Evolutionary conservation across 1,284 basidiomycete genomes (phyloP), one percentile per base, ranked within the genome.

Genomic region (Coniferiporia weirii): DNA sequence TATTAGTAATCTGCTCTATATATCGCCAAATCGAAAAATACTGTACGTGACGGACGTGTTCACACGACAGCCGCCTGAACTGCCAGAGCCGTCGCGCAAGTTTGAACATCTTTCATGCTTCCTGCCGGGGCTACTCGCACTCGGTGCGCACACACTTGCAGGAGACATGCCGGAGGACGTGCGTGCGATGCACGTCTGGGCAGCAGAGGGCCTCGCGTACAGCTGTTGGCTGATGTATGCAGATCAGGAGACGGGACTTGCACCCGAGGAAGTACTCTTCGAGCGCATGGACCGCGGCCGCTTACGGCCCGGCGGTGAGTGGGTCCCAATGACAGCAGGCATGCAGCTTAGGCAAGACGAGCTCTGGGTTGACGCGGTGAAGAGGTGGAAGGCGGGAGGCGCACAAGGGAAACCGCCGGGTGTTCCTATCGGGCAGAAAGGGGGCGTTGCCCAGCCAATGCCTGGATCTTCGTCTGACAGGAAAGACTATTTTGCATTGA

Each of bases 41-140:
- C 78, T 91, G 45, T 91, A 89, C 64, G 84, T 87, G 13, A 88
- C 87, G 1, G 84, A 88, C 65, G 53, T 59, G 15, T 61, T 50
- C 9, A 32, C 51, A 4, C 45, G 40, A 3, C 3, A 34, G 7
- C 17, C 20, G 15, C 35, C 49, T 35, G 10, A 38, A 20, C 9
- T 19, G 48, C 69, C 13, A 5, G 47, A 48, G 13, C 77, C 80
- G 10, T 75, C 77, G 13, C 82, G 86, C 65, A 70, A 67, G 17
- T 83, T 90, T 57, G 89, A 91, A 64, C 89, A 91, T 66, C 75
- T 91, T 54, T 84, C 88, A 9, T 91, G 89, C 71, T 91, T 91
- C 75, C 76, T 90, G 52, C 86, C 87, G 0, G 89, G 87, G 15
- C 71, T 91, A n/a, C 76, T 91, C 58, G 87, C 88, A 1, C 78